Evolutionary conservation across 106 monocot genomes (phyloP), one percentile per base, ranked within the genome.

Genomic region (Xerophyta viscosa): DNA sequence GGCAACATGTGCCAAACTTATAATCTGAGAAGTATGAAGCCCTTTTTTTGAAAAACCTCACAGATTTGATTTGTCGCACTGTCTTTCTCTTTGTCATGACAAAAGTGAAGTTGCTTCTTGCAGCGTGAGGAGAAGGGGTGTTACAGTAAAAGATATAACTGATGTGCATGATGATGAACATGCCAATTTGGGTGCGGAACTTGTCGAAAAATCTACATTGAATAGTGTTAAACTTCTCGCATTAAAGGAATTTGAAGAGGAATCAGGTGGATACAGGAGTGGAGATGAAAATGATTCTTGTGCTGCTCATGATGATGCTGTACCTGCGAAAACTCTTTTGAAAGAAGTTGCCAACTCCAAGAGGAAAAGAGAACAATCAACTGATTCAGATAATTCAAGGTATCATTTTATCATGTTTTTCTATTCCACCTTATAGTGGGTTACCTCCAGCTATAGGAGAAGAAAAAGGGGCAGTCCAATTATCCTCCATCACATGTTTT

Each of bases 111-210:
- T 21, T 25, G 15, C 23, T 4, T 25, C 0, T 50, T 29, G 43
- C 49, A 72, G 72, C 42, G 64, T 72, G 50, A 60, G 30, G 37
- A 65, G 46, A 52, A 72, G 45, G 20, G 44, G 9, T 57, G 20
- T 15, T 26, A 24, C 28, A 30, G 20, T 24, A 5, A 65, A 20
- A 21, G 55, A 72, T 23, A 49, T 44, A 21, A 41, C 63, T 0
- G 26, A 45, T 20, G 26, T 18, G 28, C 20, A 7, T 51, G 41
- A 65, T 20, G 45, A 65, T 36, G 33, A 22, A 37, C 20, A 48
- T 37, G 27, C 12, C 8, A 56, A 55, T 22, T 36, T 62, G 42
- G 64, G 43, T 41, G 12, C 21, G 24, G 17, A 53, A 22, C 27
- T 66, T 15, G 61, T 43, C 2, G 66, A 62, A 31, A 37, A 67